Evolutionary conservation across 2,329 filamentous ascomycete genomes (phyloP), one percentile per base, ranked within the genome.

Genomic region (Neonectria sp.): DNA sequence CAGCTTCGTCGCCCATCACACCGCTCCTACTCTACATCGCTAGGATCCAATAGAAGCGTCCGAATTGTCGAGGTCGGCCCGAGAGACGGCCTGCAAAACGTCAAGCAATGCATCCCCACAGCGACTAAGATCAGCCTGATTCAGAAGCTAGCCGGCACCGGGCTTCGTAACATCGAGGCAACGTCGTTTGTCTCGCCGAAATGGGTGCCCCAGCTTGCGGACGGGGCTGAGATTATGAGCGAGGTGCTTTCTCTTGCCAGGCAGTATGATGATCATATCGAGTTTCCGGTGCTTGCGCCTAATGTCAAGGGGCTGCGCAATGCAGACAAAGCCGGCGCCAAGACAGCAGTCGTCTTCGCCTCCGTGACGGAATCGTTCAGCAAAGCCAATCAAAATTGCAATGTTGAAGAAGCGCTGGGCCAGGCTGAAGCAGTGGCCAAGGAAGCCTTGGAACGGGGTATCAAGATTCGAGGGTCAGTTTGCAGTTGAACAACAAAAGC

Each of bases 161-260:
- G 65, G 0, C 25, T 68, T 6, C 45, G 33, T 15, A 9, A 58
- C 24, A 65, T 68, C 29, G 66, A 68, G 15, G 62, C 66, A 5
- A 65, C 66, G 2, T 68, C 66, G 1, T 68, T 68, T 55, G 66
- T 68, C 3, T 68, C 66, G 2, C 66, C 66, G 15, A 65, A 62
- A 55, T 68, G 66, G 66, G 66, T 68, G 8, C 66, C 66, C 6
- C 66, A 68, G 46, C 53, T 68, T 1, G 62, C 61, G 1, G 66
- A 68, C 51, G 66, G 66, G 2, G 7, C 27, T 5, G 17, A 49
- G 1, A 53, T 65, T 3, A 29, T 68, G 58, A 27, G 43, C 6
- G 29, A 49, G 1, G 49, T 61, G 13, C 51, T 58, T 8, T 24
- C 15, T 3, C 15, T 55, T 25, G 33, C 62, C 25, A 29, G 25